A percentile compares a stretch with the other conserved stretches of the same genome.
These are phyloP conservation scores for Paulownia fortunei DNA, from an alignment of 257 asterid species.

Conservation along the genomic window DNA sequence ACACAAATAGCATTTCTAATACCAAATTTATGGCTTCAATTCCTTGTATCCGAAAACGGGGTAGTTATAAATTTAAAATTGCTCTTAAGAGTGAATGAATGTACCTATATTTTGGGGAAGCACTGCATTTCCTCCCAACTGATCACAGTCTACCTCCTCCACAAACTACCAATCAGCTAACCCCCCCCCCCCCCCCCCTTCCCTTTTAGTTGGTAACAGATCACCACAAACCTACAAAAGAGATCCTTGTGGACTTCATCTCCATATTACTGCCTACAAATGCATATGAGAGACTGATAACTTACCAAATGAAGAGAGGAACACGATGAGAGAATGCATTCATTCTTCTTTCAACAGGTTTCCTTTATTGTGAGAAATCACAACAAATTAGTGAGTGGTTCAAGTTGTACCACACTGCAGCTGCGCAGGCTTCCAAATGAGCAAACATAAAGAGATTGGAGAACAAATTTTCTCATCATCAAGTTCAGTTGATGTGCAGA, in stretches of 20 bases:
- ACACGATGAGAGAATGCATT: neutral
- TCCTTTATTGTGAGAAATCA: neutral
- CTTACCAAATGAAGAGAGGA: neutral
- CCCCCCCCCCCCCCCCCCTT: neutral
- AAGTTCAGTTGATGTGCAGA: neutral
- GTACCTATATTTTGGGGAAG: too few species aligned
- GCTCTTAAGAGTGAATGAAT: neutral
- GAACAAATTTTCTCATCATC: neutral
- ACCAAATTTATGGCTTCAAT: neutral
- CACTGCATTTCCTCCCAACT: neutral
- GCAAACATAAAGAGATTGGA: neutral
- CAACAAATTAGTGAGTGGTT: neutral
- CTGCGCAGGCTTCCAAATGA: neutral
- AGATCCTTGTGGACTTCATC: too few species aligned
- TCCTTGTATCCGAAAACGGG: neutral
- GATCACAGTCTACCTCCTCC: neutral
- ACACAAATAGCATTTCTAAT: too few species aligned
- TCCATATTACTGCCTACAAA: too few species aligned
- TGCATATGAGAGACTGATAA: neutral
- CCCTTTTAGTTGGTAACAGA: too few species aligned
- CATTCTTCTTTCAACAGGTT: neutral
- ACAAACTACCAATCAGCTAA: neutral
- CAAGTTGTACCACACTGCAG: neutral
- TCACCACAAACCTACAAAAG: too few species aligned
- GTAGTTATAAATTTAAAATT: neutral